Evolutionary conservation across 202 grass and related monocot genomes (phyloP).

Genomic region (Miscanthus sacchariflorus): DNA sequence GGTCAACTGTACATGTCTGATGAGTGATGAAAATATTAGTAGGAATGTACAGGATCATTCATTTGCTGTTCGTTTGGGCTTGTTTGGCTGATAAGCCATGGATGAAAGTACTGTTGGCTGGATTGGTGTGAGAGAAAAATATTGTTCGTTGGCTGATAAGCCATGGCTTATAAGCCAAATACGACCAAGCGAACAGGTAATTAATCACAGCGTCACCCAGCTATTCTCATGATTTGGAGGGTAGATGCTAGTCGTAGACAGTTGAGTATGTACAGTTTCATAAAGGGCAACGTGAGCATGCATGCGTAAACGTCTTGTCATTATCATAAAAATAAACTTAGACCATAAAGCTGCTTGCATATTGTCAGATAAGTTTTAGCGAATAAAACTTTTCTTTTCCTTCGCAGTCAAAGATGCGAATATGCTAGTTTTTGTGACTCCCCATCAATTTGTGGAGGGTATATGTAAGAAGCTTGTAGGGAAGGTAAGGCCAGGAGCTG

Average conservation of each 20-base stretch:
- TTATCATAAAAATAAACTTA: not conserved
- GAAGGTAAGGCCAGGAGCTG: constrained; percentile 72
- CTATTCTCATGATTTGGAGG: constrained; percentile 29
- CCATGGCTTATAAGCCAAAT: too few species aligned
- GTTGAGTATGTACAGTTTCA: not conserved
- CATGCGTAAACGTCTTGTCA: not conserved
- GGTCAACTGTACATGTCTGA: not conserved
- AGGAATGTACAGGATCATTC: not conserved
- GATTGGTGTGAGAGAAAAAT: too few species aligned
- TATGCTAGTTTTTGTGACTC: constrained; percentile 96
- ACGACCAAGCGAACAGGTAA: too few species aligned
- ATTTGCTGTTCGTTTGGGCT: too few species aligned
- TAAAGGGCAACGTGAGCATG: not conserved
- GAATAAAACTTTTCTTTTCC: not conserved
- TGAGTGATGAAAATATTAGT: constrained; percentile 2
- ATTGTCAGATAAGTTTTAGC: not conserved
- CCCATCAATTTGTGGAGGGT: constrained; percentile 88
- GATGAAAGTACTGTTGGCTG: too few species aligned
- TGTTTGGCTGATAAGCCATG: too few species aligned
- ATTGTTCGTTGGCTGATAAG: too few species aligned
- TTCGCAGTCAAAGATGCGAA: constrained; percentile 86
- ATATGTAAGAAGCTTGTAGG: constrained; percentile 94
- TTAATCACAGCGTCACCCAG: constrained; percentile 32
- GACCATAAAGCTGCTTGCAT: not conserved
- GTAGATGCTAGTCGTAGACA: not conserved